phyloP scores from a whole-genome alignment of 192 early-diverging fungal genomes.

The Coemansia sp. region DNA sequence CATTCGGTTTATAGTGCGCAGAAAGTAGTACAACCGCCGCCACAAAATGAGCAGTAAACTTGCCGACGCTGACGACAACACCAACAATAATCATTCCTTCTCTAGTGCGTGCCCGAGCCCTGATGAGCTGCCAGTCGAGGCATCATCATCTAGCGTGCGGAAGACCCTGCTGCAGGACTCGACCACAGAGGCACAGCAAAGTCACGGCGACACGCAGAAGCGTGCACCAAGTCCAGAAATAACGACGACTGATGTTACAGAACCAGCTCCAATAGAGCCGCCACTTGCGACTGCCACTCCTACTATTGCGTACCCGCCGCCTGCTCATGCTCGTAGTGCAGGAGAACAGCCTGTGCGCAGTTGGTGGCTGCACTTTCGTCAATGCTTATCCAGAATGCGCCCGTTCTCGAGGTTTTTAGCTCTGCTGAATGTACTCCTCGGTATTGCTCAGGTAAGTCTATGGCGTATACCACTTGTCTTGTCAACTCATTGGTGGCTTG shows the following conservation, averaged over 20 bases:
- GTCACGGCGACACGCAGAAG: neutral
- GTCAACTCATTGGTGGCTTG: neutral
- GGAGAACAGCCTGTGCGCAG: neutral
- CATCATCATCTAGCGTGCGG: neutral
- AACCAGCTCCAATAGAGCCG: neutral
- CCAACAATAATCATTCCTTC: neutral
- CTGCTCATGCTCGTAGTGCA: neutral
- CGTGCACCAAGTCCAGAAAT: neutral
- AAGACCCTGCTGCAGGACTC: neutral
- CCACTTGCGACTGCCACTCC: neutral
- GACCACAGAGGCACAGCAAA: neutral
- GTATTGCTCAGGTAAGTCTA: conserved; percentile 14
- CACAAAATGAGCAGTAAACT: conserved; percentile 2
- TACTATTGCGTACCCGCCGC: neutral
- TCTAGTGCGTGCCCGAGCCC: neutral
- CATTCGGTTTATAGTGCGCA: neutral
- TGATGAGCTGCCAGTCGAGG: neutral
- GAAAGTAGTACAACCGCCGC: neutral
- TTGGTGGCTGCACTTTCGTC: conserved; percentile 6
- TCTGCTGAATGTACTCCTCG: conserved; percentile 8
- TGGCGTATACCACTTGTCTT: neutral
- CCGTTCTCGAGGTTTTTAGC: conserved; percentile 1
- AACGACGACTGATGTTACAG: neutral
- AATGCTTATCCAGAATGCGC: conserved; percentile 11
- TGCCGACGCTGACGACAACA: neutral